Evolutionary conservation across 306 rosid species (phyloP).

Genomic region (Glycyrrhiza uralensis): DNA sequence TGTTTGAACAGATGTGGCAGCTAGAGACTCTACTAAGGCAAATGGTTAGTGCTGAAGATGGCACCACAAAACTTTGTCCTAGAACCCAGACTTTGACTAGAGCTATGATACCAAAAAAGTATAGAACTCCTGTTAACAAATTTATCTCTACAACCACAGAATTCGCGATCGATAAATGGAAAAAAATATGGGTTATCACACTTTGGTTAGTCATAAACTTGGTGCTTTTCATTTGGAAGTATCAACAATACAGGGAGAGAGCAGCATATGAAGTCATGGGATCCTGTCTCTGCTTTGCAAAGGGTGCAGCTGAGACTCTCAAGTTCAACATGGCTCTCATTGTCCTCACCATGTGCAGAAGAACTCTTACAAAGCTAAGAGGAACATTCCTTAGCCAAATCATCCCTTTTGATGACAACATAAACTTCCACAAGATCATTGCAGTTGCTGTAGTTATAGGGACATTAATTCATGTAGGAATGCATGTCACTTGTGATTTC

Average conservation of each 20-base stretch:
- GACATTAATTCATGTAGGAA: constrained; percentile 42
- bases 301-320: constrained; percentile 93
- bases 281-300: constrained; percentile 71
- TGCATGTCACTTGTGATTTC: constrained; percentile 75
- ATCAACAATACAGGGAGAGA: constrained; percentile 41
- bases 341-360: constrained; percentile 79
- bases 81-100: constrained; percentile 43
- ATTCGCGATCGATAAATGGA: constrained; percentile 57
- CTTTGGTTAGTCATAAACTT: constrained; percentile 61
- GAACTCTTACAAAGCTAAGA: constrained; percentile 69
- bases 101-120: constrained; percentile 69
- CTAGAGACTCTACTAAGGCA: constrained; percentile 66
- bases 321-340: constrained; percentile 93
- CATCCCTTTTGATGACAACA: constrained; percentile 85
- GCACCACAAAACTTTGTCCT: constrained; percentile 5
- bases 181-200: constrained; percentile 60
- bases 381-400: constrained; percentile 55
- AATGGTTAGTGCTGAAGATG: constrained; percentile 53
- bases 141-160: constrained; percentile 26
- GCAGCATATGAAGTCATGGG: constrained; percentile 72
- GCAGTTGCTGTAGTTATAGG: constrained; percentile 58
- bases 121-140: constrained; percentile 57
- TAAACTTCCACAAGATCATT: constrained; percentile 74
- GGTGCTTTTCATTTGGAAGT: constrained; percentile 65
- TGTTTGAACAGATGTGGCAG: constrained; percentile 71